phyloP scores from a whole-genome alignment of 495 filamentous ascomycete species.

The Aspergillus egyptiacus region DNA sequence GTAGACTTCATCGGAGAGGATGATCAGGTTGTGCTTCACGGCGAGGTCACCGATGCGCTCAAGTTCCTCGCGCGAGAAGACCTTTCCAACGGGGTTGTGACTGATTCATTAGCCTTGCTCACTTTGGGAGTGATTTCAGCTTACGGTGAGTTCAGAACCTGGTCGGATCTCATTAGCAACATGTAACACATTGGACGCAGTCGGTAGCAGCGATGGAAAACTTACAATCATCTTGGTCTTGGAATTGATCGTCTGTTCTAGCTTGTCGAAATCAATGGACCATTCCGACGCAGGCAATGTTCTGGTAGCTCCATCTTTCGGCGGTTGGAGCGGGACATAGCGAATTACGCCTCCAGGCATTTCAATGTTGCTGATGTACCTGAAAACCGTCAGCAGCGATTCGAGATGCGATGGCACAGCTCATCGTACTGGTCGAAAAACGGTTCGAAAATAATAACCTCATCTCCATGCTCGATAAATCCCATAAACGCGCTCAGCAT shows the following conservation, averaged over 20 bases:
- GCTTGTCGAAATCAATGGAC: constrained; percentile 73
- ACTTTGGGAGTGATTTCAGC: not conserved
- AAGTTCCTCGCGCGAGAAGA: constrained; percentile 81
- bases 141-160: constrained; percentile 45
- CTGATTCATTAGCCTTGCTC: constrained; percentile 26
- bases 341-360: constrained; percentile 94
- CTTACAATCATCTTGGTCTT: constrained; percentile 94
- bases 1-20: constrained; percentile 94
- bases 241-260: constrained; percentile 78
- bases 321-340: constrained; percentile 89
- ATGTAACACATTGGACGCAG: constrained; percentile 19
- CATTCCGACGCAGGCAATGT: constrained; percentile 83
- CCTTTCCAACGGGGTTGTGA: constrained; percentile 97
- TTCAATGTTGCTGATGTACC: constrained; percentile 93
- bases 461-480: constrained; percentile 89
- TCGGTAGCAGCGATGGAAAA: not conserved
- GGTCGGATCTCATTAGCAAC: too few species aligned
- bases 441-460: constrained; percentile 96
- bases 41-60: constrained; percentile 81
- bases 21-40: constrained; percentile 89
- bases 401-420: not conserved
- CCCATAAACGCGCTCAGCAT: constrained; percentile 98
- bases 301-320: constrained; percentile 70
- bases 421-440: constrained; percentile 90
- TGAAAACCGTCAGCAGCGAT: constrained; percentile 3